Percentiles rank a stretch among this genome's conserved stretches.
phyloP scores from a whole-genome alignment of 129 eudicot species.

The Helichrysum umbraculigerum region DNA sequence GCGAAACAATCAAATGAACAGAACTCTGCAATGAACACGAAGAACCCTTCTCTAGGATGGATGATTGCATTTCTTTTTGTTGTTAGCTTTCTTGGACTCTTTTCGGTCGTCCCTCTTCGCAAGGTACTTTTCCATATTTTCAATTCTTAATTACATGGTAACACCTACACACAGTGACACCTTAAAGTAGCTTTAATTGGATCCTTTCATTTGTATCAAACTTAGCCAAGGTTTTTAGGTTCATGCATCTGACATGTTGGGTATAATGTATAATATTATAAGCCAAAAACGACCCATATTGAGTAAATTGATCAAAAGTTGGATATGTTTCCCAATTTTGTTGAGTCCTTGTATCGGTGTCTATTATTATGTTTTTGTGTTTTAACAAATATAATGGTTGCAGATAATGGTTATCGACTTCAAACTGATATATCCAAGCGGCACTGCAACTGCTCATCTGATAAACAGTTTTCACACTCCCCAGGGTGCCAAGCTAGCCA shows the following conservation, averaged over 20 bases:
- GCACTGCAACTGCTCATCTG: constrained; percentile 92
- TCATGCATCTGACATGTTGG: background rate
- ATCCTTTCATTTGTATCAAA: too few species aligned
- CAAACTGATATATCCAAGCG: constrained; percentile 91
- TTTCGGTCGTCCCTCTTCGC: constrained; percentile 93
- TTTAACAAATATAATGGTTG: background rate
- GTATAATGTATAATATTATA: background rate
- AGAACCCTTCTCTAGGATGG: constrained; percentile 74
- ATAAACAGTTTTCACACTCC: constrained; percentile 99
- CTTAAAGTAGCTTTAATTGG: too few species aligned
- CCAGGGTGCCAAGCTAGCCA: constrained; percentile 85
- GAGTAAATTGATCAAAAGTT: background rate
- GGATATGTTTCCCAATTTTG: too few species aligned
- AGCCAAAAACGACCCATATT: background rate
- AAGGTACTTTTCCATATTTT: constrained; percentile 51
- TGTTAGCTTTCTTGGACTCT: constrained; percentile 93
- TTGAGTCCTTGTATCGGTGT: too few species aligned
- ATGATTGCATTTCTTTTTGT: constrained; percentile 86
- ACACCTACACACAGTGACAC: background rate
- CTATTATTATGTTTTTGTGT: background rate
- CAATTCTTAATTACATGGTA: background rate
- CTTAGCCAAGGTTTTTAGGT: background rate
- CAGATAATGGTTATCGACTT: constrained; percentile 96
- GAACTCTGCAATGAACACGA: constrained; percentile 37
- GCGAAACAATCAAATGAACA: constrained; percentile 37